Conservation (phyloP, 2,329 filamentous ascomycete genomes). For the Geosmithia flava region DNA sequence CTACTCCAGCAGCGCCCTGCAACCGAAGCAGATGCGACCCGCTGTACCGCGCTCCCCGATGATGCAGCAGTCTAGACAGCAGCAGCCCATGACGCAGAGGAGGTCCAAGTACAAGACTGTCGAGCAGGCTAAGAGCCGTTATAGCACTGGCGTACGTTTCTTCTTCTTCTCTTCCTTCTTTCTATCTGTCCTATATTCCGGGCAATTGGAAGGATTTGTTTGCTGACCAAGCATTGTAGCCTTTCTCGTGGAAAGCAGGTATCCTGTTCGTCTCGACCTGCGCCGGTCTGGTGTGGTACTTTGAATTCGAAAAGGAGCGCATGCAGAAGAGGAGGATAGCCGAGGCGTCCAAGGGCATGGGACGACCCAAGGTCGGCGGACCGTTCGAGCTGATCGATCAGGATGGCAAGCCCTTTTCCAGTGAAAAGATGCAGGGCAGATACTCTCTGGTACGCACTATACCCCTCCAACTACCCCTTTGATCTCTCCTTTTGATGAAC, state of each 20-base stretch:
- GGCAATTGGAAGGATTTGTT: not conserved
- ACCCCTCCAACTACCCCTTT: conserved; percentile 4
- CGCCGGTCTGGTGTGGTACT: conserved; percentile 72
- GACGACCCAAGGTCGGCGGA: conserved; percentile 85
- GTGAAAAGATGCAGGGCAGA: conserved; percentile 73
- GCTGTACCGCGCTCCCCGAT: conserved; percentile 15
- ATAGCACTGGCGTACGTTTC: conserved; percentile 39
- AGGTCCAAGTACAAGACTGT: conserved; percentile 37
- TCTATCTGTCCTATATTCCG: not conserved
- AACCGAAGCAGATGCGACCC: conserved; percentile 21
- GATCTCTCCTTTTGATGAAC: not conserved
- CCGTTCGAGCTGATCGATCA: conserved; percentile 74
- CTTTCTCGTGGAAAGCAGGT: conserved; percentile 89
- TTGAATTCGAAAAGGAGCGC: conserved; percentile 83
- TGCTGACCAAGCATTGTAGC: conserved; percentile 31
- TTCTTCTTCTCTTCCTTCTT: not conserved
- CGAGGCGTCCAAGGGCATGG: conserved; percentile 86
- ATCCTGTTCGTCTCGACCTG: conserved; percentile 74
- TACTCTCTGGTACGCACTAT: conserved; percentile 55
- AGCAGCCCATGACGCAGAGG: conserved; percentile 15
- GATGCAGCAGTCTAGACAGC: conserved; percentile 15
- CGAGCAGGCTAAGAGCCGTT: conserved; percentile 45
- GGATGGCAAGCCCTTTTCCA: conserved; percentile 64
- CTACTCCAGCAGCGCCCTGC: conserved; percentile 22
- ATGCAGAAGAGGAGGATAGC: conserved; percentile 82